Evolutionary conservation across 371 early-diverging fungal species (phyloP), one percentile per base, ranked within the genome.

Genomic region (Mucor racemosus): DNA sequence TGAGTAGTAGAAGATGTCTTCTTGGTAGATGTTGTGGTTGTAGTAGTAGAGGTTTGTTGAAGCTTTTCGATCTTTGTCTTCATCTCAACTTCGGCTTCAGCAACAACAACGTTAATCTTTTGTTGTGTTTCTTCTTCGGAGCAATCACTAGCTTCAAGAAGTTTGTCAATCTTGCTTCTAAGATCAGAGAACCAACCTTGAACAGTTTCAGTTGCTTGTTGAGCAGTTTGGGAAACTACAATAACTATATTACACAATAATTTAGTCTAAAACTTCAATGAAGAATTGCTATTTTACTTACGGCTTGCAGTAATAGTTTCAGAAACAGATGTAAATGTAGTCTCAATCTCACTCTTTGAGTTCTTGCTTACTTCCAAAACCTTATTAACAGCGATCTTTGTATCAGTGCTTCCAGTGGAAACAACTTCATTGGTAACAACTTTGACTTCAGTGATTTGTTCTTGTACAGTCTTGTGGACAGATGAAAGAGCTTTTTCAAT

Each of bases 21-120:
- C 33, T 38, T 48, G 26, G 63, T 57, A 26, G 60, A 7, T 2
- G 55, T 13, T 2, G 63, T 44, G n/a, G 46, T 40, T 10, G 64
- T 60, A 19, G 64, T 72, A 2, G 56, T 62, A 3, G 60, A 7
- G 10, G 59, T 60, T 53, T 74, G 55, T 41, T 73, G 66, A 0
- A 70, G 33, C 55, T 69, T 55, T 4, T 42, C 57, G 10, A 73
- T 64, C 60, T 74, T 67, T 5, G 62, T 66, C 66, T 74, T 67
- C 68, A 77, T 54, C 41, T 77, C 77, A 38, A 65, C 44, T 59
- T 77, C 72, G 6, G 77, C 75, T 39, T 74, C 67, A 19, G 68
- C 58, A 55, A 77, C 60, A 5, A 72, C 50, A 0, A 36, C 46
- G 33, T 70, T 61, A 46, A 69, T 53, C 60, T 74, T 73, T 10